A percentile compares a stretch with the other conserved stretches of the same genome.
Evolutionary conservation across 2,329 filamentous ascomycete species (phyloP).

Genomic region (Monosporascus ibericus): DNA sequence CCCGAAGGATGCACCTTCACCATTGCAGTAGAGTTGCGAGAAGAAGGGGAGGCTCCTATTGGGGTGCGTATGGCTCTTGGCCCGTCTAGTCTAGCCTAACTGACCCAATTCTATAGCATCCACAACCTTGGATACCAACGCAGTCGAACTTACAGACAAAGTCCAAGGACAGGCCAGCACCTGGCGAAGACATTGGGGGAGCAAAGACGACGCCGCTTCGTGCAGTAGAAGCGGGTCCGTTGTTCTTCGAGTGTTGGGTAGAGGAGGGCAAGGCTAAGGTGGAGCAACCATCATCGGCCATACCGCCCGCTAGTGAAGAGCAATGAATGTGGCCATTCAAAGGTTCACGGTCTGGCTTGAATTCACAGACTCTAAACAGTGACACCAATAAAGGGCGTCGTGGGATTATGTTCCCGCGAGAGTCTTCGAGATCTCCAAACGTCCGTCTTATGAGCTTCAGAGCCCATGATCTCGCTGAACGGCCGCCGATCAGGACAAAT

Average conservation of each 20-base stretch:
- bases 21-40: conserved; percentile 65
- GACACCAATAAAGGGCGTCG: no score
- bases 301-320: no score
- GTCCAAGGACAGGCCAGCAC: conserved; percentile 23
- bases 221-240: conserved; percentile 48
- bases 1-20: conserved; percentile 67
- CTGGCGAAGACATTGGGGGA: conserved; percentile 30
- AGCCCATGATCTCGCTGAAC: no score
- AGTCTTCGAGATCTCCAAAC: no score
- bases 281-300: conserved; percentile 6
- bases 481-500: no score
- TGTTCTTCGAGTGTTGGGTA: conserved; percentile 63
- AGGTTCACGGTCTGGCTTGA: no score
- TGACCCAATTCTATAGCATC: conserved; percentile 36
- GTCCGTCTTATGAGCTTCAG: no score
- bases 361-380: no score
- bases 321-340: no score
- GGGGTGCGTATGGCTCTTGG: conserved; percentile 37
- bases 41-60: conserved; percentile 52
- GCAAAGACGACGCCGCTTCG: conserved; percentile 43
- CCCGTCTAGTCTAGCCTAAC: not conserved
- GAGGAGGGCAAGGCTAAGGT: conserved; percentile 47
- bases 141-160: conserved; percentile 39
- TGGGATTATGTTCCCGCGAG: no score
- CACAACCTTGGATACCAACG: conserved; percentile 56